Evolutionary conservation across 768 basidiomycete genomes (phyloP), one percentile per base, ranked within the genome.

Genomic region (Hygrophoropsis aurantiaca): DNA sequence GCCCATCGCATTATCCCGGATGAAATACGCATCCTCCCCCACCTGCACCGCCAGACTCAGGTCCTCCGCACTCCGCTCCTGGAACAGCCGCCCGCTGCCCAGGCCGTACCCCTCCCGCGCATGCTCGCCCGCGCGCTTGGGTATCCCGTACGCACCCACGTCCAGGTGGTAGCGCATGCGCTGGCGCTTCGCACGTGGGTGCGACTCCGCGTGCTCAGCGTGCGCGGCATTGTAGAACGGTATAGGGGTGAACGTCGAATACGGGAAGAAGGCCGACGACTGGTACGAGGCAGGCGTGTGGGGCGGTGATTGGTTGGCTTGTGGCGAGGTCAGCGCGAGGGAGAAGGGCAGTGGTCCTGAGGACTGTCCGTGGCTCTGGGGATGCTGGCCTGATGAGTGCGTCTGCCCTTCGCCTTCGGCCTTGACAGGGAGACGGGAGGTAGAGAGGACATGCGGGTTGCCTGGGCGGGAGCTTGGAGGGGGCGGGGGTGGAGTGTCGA

Each of bases 1-100:
- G 15, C 94, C 94, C 74, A 98, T 85, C 5, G 91, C 89, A 59
- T 93, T 88, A 47, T 84, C 79, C 5, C 80, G 72, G 5, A 90
- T 68, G 52, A 91, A 91, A 59, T 93, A 95, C 4, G 93, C 90
- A 59, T 97, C 94, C 64, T 97, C 94, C 33, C 94, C 94, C 10
- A 97, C 84, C 59, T 90, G 87, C 0, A 87, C 83, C 0, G 88
- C 77, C 11, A 86, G 74, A 27, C 63, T 62, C 36, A 74, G 67
- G 5, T 63, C 65, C 20, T 70, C 64, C 3, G 62, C 36, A 10
- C 69, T 63, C 0, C 57, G 6, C 20, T 44, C 52, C 49, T 58
- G 62, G 44, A 44, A 68, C 35, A 49, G 65, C 56, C 48, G 69
- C 54, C 49, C 62, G 30, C 54, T 43, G 36, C 32, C 43, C 30